phyloP scores from a whole-genome alignment of 345 rosid genomes.

The Aethionema arabicum region DNA sequence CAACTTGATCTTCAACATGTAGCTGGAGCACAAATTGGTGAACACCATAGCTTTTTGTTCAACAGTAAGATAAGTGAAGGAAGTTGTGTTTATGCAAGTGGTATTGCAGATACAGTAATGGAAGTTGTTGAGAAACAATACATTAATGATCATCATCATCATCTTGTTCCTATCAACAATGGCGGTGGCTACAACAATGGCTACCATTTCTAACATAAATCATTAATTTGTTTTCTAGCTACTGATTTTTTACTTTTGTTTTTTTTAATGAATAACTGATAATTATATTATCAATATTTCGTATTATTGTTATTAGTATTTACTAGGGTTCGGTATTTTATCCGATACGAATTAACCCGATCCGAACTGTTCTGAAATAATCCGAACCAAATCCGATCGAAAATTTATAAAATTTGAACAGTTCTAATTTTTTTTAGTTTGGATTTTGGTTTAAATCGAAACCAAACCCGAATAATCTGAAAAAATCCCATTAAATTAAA shows the following conservation, averaged over 20 bases:
- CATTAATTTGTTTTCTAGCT: slow-evolving; percentile 25
- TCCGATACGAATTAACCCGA: too few species aligned
- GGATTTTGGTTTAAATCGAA: too few species aligned
- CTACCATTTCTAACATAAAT: slow-evolving; percentile 32
- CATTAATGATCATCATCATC: slow-evolving; percentile 43
- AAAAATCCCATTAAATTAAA: too few species aligned
- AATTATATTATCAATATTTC: slow-evolving; percentile 20
- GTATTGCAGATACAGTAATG: slow-evolving; percentile 74
- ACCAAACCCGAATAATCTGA: too few species aligned
- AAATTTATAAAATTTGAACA: too few species aligned
- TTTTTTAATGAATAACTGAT: slow-evolving; percentile 15
- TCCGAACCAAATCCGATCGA: too few species aligned
- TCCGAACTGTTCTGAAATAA: too few species aligned
- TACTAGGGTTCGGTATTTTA: too few species aligned
- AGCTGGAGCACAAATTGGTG: slow-evolving; percentile 79
- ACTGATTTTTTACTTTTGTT: neutral
- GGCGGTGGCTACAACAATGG: slow-evolving; percentile 37
- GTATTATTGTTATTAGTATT: neutral
- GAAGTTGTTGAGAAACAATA: slow-evolving; percentile 66
- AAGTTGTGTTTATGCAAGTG: slow-evolving; percentile 51
- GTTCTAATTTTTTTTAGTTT: too few species aligned
- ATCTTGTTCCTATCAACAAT: slow-evolving; percentile 27
- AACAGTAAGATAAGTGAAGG: slow-evolving; percentile 63
- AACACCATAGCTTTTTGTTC: slow-evolving; percentile 67
- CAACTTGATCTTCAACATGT: slow-evolving; percentile 73